Base-by-base conservation (phyloP, 2,329 filamentous ascomycete species). In the Paracoccidioides lutzii region DNA sequence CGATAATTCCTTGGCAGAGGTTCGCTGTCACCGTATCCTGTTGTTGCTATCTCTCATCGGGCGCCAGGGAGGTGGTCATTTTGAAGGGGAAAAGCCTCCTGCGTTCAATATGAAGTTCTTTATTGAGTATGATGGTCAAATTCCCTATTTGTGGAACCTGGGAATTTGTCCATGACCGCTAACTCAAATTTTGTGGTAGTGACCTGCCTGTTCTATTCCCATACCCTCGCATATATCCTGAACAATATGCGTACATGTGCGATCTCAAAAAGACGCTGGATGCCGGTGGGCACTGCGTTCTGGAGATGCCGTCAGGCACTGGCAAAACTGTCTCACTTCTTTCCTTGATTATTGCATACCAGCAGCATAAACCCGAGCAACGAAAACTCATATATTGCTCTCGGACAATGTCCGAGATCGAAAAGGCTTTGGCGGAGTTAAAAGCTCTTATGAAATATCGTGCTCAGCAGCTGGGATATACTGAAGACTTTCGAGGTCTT, bases 341-440 rank as follows among this genome's bases (percentile, higher is more conserved):
- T 46, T 96, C 93, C 0, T 81, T 98, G 63, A 98, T 98, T 66
- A 84, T 98, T 57, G 91, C 93, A 44, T 98, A 98, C 66, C 94
- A 98, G 71, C 88, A 93, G 69, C 85, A 90, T 68, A 90, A 91
- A 65, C 89, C 90, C 3, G 89, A 95, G 67, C 88, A 93, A 65
- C 81, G 94, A 55, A 98, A 98, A 73, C 82, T 98, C 53, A 96
- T 98, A 55, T 98, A 98, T 73, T 98, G 93, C 76, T 98, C 93
- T 60, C 90, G 93, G 75, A 98, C 93, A 56, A 98, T 98, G 90
- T 98, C 93, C 41, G 93, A 98, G 75, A 98, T 98, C 66, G 93
- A 98, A 69, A 98, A 98, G 73, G 93, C 94, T 0, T 73, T 98
- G 53, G 88, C 88, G 8, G 93, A 98, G 71, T 71, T 98, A 63